Evolutionary conservation across 192 early-diverging fungal genomes (phyloP), one percentile per base, ranked within the genome.

Genomic region (Rhizoclosmatium sp.): DNA sequence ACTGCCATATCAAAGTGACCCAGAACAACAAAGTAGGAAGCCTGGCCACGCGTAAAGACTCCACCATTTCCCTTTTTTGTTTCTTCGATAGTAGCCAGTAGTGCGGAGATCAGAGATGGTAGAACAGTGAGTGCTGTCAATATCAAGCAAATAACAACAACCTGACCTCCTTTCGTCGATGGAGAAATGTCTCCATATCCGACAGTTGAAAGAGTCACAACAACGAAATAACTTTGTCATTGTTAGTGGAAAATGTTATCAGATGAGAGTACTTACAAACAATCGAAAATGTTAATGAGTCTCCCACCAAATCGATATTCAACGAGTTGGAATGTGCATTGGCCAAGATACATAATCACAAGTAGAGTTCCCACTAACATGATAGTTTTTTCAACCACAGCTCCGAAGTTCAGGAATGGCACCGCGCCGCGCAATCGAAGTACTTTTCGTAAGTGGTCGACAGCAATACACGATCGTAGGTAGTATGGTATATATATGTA

Each of bases 151-250:
- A 92, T 87, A 58, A 92, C 85, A 23, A 91, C 89, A 10, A 89
- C 23, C 71, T 88, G 83, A 21, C 87, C 89, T 16, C 79, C 84
- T 4, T 84, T 68, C 14, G 92, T 84, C 23, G 81, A 76, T 10
- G 92, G 87, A 0, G 90, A 87, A 47, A 93, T 87, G 67, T 93
- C 92, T 42, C 92, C 92, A 75, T 92, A 93, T 21, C 92, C 92
- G 12, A 93, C 92, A 3, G 92, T 93, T 3, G 90, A 88, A n/a
- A 91, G 82, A 3, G 90, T 92, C 66, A 92, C 90, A 64, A 93
- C 84, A 23, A 91, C 83, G 80, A 93, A 89, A 68, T 91, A 89
- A 16, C 80, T 82, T 44, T 31, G 31, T 31, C 31, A 31, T 31
- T 1, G 64, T n/a, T n/a, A 59, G 10, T 67, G 7, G 40, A 41